Conservation (phyloP, 768 basidiomycete genomes). For the Calvatia gigantea region DNA sequence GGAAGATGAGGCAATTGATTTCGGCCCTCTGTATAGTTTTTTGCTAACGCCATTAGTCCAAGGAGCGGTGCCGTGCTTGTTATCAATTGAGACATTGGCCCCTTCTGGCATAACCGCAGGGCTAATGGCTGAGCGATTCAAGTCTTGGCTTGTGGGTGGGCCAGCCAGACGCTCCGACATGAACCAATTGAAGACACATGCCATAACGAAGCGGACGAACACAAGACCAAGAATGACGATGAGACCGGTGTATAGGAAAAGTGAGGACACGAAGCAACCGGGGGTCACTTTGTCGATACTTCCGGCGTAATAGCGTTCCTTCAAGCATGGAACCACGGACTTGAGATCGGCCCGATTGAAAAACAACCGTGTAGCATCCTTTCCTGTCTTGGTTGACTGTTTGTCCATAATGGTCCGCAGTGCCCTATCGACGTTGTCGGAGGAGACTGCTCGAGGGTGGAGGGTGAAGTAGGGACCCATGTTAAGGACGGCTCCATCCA, state of each 20-base stretch:
- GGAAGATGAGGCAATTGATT: constrained; percentile 48
- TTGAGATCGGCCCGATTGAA: constrained; percentile 63
- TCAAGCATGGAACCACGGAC: constrained; percentile 74
- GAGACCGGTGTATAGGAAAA: constrained; percentile 88
- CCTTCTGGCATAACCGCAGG: constrained; percentile 97
- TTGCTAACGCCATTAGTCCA: constrained; percentile 72
- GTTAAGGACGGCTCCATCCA: constrained; percentile 94
- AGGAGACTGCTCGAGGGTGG: constrained; percentile 62
- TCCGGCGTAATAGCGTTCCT: constrained; percentile 85
- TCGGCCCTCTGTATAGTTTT: constrained; percentile 44
- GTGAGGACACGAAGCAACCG: constrained; percentile 87
- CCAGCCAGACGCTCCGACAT: constrained; percentile 79
- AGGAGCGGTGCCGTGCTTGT: constrained; percentile 87
- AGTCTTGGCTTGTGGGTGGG: constrained; percentile 65
- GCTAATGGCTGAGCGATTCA: constrained; percentile 83
- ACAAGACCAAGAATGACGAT: constrained; percentile 91
- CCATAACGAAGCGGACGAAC: constrained; percentile 91
- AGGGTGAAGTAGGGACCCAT: constrained; percentile 79
- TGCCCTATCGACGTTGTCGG: constrained; percentile 78
- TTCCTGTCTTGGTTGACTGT: constrained; percentile 53
- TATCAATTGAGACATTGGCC: constrained; percentile 91
- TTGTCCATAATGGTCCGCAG: constrained; percentile 70
- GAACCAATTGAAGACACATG: constrained; percentile 96
- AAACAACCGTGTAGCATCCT: constrained; percentile 89
- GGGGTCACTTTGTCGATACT: constrained; percentile 96